phyloP scores from a whole-genome alignment of 805 yeast species.

The Starmerella geochares region DNA sequence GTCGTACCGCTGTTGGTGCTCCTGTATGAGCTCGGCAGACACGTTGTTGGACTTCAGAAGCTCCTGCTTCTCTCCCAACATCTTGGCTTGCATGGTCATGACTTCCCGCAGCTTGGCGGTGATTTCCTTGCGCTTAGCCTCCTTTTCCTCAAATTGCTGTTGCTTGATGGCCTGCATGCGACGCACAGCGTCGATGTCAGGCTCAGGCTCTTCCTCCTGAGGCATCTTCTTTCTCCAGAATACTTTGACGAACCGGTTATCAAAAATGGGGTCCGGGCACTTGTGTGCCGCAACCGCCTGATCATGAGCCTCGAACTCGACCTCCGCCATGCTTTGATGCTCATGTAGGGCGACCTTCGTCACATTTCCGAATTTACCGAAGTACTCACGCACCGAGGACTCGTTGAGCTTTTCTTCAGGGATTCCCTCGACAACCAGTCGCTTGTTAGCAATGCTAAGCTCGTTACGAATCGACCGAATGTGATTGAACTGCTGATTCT shows the following conservation, averaged over 20 bases:
- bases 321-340: conserved; percentile 31
- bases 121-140: conserved; percentile 31
- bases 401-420: conserved; percentile 38
- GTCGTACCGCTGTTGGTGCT: conserved; percentile 24
- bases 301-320: conserved; percentile 34
- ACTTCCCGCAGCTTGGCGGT: conserved; percentile 31
- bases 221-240: conserved; percentile 32
- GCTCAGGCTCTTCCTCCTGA: conserved; percentile 24
- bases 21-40: conserved; percentile 20
- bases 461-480: conserved; percentile 23
- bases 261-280: conserved; percentile 39
- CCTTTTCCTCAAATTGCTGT: conserved; percentile 35
- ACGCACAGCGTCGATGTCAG: conserved; percentile 35
- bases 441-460: conserved; percentile 27
- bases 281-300: conserved; percentile 38
- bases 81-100: conserved; percentile 31
- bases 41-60: conserved; percentile 30
- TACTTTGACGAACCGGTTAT: conserved; percentile 42
- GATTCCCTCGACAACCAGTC: conserved; percentile 36
- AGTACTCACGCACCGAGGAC: conserved; percentile 31
- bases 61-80: conserved; percentile 33
- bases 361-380: conserved; percentile 37
- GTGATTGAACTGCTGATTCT: conserved; percentile 2
- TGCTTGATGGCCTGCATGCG: conserved; percentile 36
- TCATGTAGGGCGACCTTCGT: conserved; percentile 28